Percentiles rank a stretch among this genome's conserved stretches.
Evolutionary conservation across 1,139 yeast species (phyloP).

Genomic region (Hyphopichia khmerensis): DNA sequence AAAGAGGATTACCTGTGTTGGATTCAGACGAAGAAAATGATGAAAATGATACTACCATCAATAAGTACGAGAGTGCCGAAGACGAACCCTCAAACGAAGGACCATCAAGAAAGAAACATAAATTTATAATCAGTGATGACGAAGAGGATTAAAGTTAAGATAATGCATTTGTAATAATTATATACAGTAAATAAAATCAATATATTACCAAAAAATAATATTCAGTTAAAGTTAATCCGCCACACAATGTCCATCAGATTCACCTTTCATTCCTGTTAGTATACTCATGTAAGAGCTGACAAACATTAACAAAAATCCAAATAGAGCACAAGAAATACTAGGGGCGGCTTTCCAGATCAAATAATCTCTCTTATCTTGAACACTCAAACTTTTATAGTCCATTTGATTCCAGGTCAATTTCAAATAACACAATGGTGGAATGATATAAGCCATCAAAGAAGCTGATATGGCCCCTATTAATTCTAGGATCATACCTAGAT

Average conservation of each 20-base stretch:
- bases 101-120: constrained; percentile 11
- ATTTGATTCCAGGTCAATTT: constrained; percentile 55
- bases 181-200: neutral
- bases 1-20: neutral
- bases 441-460: constrained; percentile 84
- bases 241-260: constrained; percentile 35
- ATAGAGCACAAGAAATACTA: constrained; percentile 58
- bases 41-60: neutral
- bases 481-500: constrained; percentile 84
- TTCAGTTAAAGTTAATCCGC: constrained; percentile 21
- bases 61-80: neutral
- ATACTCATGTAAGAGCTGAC: constrained; percentile 77
- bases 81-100: constrained; percentile 3
- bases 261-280: constrained; percentile 40
- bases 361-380: constrained; percentile 26
- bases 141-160: constrained; percentile 16
- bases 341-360: constrained; percentile 43
- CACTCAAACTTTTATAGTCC: constrained; percentile 39
- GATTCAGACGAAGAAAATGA: constrained; percentile 4
- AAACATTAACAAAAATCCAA: constrained; percentile 77
- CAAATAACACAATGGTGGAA: constrained; percentile 83
- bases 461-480: constrained; percentile 93
- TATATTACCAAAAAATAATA: neutral
- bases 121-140: constrained; percentile 20
- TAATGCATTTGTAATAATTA: neutral